Conservation (phyloP, 768 basidiomycete species). For the Mycena vitilis region DNA sequence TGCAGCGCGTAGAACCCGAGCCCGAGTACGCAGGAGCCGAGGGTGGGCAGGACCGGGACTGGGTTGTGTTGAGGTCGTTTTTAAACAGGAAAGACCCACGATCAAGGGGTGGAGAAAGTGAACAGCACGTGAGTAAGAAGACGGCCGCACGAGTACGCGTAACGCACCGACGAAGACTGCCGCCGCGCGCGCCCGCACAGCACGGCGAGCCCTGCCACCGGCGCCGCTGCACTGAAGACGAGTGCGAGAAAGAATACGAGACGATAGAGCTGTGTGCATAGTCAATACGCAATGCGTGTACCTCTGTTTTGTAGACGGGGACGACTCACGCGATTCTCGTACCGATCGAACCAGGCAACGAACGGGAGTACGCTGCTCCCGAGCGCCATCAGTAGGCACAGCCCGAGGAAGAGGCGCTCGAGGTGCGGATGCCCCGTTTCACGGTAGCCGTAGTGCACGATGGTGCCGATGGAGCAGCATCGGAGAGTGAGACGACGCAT, state of each 20-base stretch:
- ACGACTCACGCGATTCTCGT: slow-evolving; percentile 55
- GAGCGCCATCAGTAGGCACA: slow-evolving; percentile 76
- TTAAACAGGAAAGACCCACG: too few relatives aligned
- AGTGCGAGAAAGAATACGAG: slow-evolving; percentile 84
- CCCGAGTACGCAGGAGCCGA: slow-evolving; percentile 78
- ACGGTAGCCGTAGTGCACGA: slow-evolving; percentile 82
- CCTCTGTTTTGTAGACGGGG: too few relatives aligned
- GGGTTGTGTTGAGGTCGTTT: slow-evolving; percentile 54
- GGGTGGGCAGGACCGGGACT: slow-evolving; percentile 65
- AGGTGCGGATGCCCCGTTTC: slow-evolving; percentile 56
- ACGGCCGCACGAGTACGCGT: too few relatives aligned
- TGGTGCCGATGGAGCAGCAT: slow-evolving; percentile 62
- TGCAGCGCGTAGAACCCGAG: slow-evolving; percentile 85
- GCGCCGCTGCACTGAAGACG: slow-evolving; percentile 76
- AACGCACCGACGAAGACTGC: slow-evolving; percentile 66
- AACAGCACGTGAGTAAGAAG: too few relatives aligned
- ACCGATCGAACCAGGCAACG: slow-evolving; percentile 74
- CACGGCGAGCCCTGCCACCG: slow-evolving; percentile 69
- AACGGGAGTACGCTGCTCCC: slow-evolving; percentile 87
- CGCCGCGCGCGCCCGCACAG: slow-evolving; percentile 66
- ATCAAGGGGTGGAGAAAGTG: too few relatives aligned
- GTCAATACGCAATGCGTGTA: not conserved
- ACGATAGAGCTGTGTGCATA: slow-evolving; percentile 66
- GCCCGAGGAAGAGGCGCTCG: slow-evolving; percentile 66
- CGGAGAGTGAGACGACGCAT: too few relatives aligned